These are phyloP conservation scores for Nidula niveotomentosa DNA, from an alignment of 1,284 basidiomycete species.

Conservation along the genomic window DNA sequence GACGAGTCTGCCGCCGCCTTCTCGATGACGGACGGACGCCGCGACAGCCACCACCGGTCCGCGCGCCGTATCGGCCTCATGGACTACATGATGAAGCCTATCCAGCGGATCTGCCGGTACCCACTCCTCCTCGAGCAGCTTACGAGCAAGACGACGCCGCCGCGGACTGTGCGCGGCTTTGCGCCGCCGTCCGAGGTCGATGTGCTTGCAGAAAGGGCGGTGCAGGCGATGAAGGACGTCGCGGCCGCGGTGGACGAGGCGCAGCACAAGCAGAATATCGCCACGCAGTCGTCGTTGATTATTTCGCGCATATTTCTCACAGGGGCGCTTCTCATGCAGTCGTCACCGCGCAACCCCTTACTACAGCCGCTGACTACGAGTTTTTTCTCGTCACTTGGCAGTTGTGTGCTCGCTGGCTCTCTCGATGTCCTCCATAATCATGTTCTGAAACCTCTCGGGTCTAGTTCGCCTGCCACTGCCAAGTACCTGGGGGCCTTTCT, in stretches of 20 bases:
- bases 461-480: conserved; percentile 59
- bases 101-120: conserved; percentile 91
- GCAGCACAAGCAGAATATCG: conserved; percentile 62
- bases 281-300: conserved; percentile 70
- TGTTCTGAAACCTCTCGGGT: conserved; percentile 30
- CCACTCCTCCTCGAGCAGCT: conserved; percentile 85
- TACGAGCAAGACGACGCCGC: conserved; percentile 30
- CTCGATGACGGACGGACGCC: conserved; percentile 20
- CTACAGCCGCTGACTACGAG: conserved; percentile 39
- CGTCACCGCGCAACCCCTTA: conserved; percentile 20
- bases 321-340: conserved; percentile 10
- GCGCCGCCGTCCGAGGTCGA: conserved; percentile 31
- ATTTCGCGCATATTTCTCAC: conserved; percentile 58
- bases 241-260: conserved; percentile 63
- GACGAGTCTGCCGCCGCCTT: conserved; percentile 14
- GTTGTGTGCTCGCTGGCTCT: conserved; percentile 76
- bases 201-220: conserved; percentile 50
- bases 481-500: conserved; percentile 90
- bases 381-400: conserved; percentile 71
- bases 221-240: conserved; percentile 61
- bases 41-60: conserved; percentile 16
- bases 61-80: conserved; percentile 57
- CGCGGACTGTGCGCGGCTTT: conserved; percentile 14
- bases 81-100: conserved; percentile 89
- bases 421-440: conserved; percentile 81